phyloP scores from a whole-genome alignment of 179 eudicot species.

The Spergularia azorica region DNA sequence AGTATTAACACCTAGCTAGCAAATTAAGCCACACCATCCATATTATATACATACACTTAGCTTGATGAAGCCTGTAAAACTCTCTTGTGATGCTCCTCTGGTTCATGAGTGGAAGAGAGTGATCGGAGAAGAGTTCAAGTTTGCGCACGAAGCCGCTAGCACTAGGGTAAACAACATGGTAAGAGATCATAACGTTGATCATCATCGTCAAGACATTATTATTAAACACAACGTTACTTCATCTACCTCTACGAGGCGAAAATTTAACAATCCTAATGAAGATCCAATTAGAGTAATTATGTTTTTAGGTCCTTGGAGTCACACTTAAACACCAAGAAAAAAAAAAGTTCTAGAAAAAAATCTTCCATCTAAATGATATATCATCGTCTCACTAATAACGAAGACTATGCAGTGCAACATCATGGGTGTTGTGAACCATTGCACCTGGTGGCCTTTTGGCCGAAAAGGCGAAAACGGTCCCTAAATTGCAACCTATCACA shows the following conservation, averaged over 20 bases:
- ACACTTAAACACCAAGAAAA: constrained; percentile 20
- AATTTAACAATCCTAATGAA: constrained; percentile 14
- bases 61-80: constrained; percentile 30
- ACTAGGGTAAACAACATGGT: constrained; percentile 27
- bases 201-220: neutral
- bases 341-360: too few relatives aligned
- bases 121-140: constrained; percentile 35
- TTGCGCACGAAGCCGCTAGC: constrained; percentile 23
- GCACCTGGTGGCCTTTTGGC: too few relatives aligned
- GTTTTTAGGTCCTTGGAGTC: constrained; percentile 48
- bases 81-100: constrained; percentile 24
- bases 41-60: neutral
- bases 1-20: neutral
- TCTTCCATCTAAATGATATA: too few relatives aligned
- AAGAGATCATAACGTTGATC: constrained; percentile 16
- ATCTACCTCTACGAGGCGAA: constrained; percentile 25
- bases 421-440: too few relatives aligned
- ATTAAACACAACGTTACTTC: constrained; percentile 1
- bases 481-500: too few relatives aligned
- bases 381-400: too few relatives aligned
- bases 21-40: neutral
- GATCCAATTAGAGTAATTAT: constrained; percentile 42
- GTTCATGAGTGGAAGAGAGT: constrained; percentile 38
- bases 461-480: too few relatives aligned
- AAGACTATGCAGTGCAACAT: too few relatives aligned